Conservation (phyloP, 192 early-diverging fungal species). For the Coemansia sp. region DNA sequence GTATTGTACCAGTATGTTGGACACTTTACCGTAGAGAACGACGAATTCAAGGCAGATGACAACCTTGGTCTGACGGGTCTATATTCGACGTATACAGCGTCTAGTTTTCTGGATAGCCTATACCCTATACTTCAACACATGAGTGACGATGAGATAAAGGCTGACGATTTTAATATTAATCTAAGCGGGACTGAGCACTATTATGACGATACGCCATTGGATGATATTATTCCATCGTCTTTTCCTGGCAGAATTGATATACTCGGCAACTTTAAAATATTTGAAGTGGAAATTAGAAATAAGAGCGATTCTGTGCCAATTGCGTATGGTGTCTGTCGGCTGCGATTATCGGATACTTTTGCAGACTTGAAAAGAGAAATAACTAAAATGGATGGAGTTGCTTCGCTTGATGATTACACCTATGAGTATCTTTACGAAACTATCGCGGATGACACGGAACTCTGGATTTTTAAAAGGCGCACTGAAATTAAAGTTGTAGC, state of each 20-base stretch:
- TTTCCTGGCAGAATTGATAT: neutral
- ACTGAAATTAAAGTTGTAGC: neutral
- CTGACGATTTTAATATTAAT: neutral
- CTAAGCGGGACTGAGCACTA: neutral
- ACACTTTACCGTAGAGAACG: neutral
- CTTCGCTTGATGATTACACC: neutral
- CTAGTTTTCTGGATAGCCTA: neutral
- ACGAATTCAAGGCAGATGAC: neutral
- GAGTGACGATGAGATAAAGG: neutral
- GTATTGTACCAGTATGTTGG: neutral
- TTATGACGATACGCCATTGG: neutral
- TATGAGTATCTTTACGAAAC: neutral
- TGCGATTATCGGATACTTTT: neutral
- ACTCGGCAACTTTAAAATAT: neutral
- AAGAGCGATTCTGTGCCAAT: neutral
- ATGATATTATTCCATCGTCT: neutral
- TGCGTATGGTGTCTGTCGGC: neutral
- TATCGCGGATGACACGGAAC: neutral
- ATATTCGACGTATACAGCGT: neutral
- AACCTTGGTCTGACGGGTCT: neutral
- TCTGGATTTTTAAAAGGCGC: neutral
- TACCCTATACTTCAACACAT: neutral
- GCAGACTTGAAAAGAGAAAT: neutral
- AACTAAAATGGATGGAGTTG: neutral
- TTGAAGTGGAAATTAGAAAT: neutral